Conservation (phyloP, 129 eudicot genomes). For the Dittrichia graveolens region DNA sequence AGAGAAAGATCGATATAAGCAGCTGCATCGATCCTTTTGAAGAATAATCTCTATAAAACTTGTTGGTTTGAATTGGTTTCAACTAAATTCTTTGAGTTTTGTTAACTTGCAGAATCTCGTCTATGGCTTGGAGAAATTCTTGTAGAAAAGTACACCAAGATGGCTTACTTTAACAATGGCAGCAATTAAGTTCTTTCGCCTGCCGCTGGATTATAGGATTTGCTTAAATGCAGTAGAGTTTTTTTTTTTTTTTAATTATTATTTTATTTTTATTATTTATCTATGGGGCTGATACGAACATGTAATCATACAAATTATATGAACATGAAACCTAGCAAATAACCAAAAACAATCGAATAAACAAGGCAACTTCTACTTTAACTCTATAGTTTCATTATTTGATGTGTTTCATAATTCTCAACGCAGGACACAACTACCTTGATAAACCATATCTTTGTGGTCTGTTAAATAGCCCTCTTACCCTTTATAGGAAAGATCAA, state of each 20-base stretch:
- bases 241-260: neutral
- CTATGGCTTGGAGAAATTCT: conserved; percentile 79
- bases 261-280: too few relatives aligned
- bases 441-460: too few relatives aligned
- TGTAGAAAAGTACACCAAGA: conserved; percentile 36
- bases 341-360: too few relatives aligned
- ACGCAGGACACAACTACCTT: too few relatives aligned
- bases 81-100: neutral
- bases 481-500: too few relatives aligned
- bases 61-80: neutral
- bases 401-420: too few relatives aligned
- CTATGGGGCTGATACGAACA: too few relatives aligned
- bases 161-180: neutral
- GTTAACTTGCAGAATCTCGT: conserved; percentile 66
- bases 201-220: neutral
- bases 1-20: neutral
- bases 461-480: too few relatives aligned
- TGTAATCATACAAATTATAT: too few relatives aligned
- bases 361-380: too few relatives aligned
- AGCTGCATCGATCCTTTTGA: neutral
- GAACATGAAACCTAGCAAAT: too few relatives aligned
- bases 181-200: neutral
- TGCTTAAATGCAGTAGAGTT: neutral
- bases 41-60: neutral
- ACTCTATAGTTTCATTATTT: too few relatives aligned